Percentiles rank a stretch among this genome's conserved stretches.
Conservation (phyloP, 2,329 filamentous ascomycete genomes). For the Drechslera avenae region DNA sequence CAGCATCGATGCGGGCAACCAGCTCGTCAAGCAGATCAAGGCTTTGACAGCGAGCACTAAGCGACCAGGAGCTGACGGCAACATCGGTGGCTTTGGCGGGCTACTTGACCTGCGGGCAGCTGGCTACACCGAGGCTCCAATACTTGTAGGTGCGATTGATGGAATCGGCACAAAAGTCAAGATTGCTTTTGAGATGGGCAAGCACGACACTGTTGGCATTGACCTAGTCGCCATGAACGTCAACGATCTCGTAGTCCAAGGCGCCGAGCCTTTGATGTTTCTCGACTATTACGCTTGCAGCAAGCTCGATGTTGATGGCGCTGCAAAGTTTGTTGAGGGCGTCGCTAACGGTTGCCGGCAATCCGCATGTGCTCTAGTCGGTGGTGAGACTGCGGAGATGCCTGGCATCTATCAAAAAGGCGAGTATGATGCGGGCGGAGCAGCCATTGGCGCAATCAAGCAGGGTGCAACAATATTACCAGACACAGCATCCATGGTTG, state of each 20-base stretch:
- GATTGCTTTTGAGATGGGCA: slow-evolving; percentile 86
- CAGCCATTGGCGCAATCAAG: slow-evolving; percentile 82
- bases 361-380: slow-evolving; percentile 88
- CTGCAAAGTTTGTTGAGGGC: slow-evolving; percentile 86
- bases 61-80: slow-evolving; percentile 84
- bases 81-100: slow-evolving; percentile 95
- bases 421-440: slow-evolving; percentile 92
- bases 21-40: slow-evolving; percentile 91
- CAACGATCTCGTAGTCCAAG: slow-evolving; percentile 95
- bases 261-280: slow-evolving; percentile 93
- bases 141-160: slow-evolving; percentile 92
- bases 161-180: slow-evolving; percentile 97
- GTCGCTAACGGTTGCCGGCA: slow-evolving; percentile 86
- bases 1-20: slow-evolving; percentile 91
- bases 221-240: slow-evolving; percentile 99
- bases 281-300: slow-evolving; percentile 97
- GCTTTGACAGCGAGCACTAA: slow-evolving; percentile 82
- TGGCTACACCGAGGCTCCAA: slow-evolving; percentile 74
- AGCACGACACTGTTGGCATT: slow-evolving; percentile 94
- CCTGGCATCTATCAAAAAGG: slow-evolving; percentile 87
- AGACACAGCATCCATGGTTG: slow-evolving; percentile 72
- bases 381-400: slow-evolving; percentile 98
- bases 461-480: slow-evolving; percentile 72
- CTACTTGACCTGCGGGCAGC: slow-evolving; percentile 78
- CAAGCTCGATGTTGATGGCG: slow-evolving; percentile 76